These are phyloP conservation scores for Plantago major DNA, from an alignment of 257 asterid genomes.

Conservation along the genomic window DNA sequence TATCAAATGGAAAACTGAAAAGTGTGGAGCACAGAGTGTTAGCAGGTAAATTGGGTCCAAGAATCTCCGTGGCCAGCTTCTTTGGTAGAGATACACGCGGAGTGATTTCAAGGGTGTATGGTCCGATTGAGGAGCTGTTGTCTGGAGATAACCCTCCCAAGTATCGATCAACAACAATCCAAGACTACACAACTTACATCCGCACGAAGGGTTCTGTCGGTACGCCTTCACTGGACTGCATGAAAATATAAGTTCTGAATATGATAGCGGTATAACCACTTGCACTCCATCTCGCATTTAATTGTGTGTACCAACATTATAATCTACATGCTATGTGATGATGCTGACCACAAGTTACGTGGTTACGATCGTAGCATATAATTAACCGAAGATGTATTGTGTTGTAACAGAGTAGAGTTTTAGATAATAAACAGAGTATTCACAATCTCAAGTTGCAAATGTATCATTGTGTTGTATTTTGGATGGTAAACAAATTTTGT, in stretches of 20 bases:
- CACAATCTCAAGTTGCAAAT: too few relatives aligned
- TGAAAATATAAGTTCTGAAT: neutral
- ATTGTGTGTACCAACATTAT: too few relatives aligned
- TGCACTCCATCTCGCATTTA: too few relatives aligned
- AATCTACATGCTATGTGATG: too few relatives aligned
- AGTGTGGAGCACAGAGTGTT: constrained; percentile 52
- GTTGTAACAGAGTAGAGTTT: too few relatives aligned
- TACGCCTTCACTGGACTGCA: neutral
- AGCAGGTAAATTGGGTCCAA: constrained; percentile 48
- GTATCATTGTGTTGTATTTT: too few relatives aligned
- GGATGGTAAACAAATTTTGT: too few relatives aligned
- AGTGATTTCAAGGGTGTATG: neutral
- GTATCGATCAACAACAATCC: neutral
- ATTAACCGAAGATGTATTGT: too few relatives aligned
- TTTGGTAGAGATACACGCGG: constrained; percentile 21
- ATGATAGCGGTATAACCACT: too few relatives aligned
- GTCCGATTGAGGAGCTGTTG: neutral
- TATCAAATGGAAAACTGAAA: constrained; percentile 51
- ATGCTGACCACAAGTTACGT: too few relatives aligned
- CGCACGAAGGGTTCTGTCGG: neutral
- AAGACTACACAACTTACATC: neutral
- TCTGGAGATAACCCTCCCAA: neutral
- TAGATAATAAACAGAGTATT: too few relatives aligned
- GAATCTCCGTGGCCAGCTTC: constrained; percentile 63
- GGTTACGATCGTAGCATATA: too few relatives aligned